These are phyloP conservation scores for Tardiomyces digboiensis DNA, from an alignment of 1,139 yeast species.

Conservation along the genomic window DNA sequence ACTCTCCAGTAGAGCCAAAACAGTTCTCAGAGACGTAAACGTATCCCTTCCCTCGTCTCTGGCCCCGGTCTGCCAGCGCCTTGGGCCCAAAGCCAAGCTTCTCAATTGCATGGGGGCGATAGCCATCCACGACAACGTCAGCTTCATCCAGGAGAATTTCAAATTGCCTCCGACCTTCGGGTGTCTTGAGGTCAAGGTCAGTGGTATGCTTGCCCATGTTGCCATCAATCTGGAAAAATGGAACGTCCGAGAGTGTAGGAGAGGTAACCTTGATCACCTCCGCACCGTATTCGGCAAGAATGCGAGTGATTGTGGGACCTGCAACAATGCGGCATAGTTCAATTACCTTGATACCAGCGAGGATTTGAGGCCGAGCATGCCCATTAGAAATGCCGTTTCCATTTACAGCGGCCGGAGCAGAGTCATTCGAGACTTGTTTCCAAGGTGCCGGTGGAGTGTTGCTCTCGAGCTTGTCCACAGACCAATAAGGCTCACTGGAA, in stretches of 20 bases:
- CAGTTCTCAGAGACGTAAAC: slow-evolving; percentile 29
- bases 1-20: slow-evolving; percentile 27
- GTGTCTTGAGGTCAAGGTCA: slow-evolving; percentile 29
- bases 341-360: slow-evolving; percentile 28
- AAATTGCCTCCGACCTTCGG: slow-evolving; percentile 27
- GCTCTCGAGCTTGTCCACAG: slow-evolving; percentile 18
- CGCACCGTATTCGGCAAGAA: slow-evolving; percentile 35
- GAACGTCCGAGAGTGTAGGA: slow-evolving; percentile 35
- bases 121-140: slow-evolving; percentile 34
- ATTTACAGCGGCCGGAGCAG: background rate
- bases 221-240: slow-evolving; percentile 29
- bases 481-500: slow-evolving; percentile 19
- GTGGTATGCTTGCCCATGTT: slow-evolving; percentile 32
- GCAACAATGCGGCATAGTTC: slow-evolving; percentile 35
- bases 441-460: slow-evolving; percentile 22
- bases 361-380: slow-evolving; percentile 17
- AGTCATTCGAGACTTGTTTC: slow-evolving; percentile 5
- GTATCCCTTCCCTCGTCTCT: slow-evolving; percentile 25
- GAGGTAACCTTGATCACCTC: slow-evolving; percentile 34
- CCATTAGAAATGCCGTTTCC: background rate
- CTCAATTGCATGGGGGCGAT: slow-evolving; percentile 25
- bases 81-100: slow-evolving; percentile 26
- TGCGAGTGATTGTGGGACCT: slow-evolving; percentile 34
- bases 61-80: slow-evolving; percentile 19
- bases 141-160: slow-evolving; percentile 22